Conservation (phyloP, 805 yeast species). For the Jamesozyma jinghongensis region DNA sequence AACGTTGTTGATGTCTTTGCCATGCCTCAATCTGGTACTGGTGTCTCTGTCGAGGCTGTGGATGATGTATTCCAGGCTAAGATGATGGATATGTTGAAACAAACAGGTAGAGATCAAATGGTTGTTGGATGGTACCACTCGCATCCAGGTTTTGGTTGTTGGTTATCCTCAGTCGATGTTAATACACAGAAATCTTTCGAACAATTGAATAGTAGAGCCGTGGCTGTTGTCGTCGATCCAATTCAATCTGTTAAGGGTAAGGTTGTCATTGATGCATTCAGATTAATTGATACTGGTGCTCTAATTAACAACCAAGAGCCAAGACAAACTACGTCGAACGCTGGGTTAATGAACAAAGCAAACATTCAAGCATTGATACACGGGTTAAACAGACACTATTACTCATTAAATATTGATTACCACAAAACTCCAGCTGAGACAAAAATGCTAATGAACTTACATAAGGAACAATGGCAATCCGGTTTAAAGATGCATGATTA, state of each 20-base stretch:
- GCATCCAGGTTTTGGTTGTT: slow-evolving; percentile 99
- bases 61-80: slow-evolving; percentile 98
- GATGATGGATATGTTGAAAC: slow-evolving; percentile 99
- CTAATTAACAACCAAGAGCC: slow-evolving; percentile 97
- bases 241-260: slow-evolving; percentile 98
- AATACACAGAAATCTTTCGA: slow-evolving; percentile 97
- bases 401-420: slow-evolving; percentile 90
- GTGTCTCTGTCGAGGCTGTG: slow-evolving; percentile 97
- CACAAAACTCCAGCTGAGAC: slow-evolving; percentile 88
- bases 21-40: slow-evolving; percentile 98
- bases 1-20: slow-evolving; percentile 98
- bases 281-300: slow-evolving; percentile 80
- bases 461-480: slow-evolving; percentile 92
- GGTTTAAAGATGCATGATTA: slow-evolving; percentile 77
- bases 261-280: slow-evolving; percentile 96
- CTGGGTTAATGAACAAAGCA: slow-evolving; percentile 92
- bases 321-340: slow-evolving; percentile 91
- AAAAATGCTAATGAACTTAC: slow-evolving; percentile 85
- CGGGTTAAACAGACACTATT: slow-evolving; percentile 93
- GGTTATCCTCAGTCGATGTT: slow-evolving; percentile 96
- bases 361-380: slow-evolving; percentile 94
- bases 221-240: slow-evolving; percentile 97
- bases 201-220: slow-evolving; percentile 90
- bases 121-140: slow-evolving; percentile 99
- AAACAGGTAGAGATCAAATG: slow-evolving; percentile 98